Evolutionary conservation across 495 filamentous ascomycete species (phyloP).

Genomic region (Polyplosphaeria fusca): DNA sequence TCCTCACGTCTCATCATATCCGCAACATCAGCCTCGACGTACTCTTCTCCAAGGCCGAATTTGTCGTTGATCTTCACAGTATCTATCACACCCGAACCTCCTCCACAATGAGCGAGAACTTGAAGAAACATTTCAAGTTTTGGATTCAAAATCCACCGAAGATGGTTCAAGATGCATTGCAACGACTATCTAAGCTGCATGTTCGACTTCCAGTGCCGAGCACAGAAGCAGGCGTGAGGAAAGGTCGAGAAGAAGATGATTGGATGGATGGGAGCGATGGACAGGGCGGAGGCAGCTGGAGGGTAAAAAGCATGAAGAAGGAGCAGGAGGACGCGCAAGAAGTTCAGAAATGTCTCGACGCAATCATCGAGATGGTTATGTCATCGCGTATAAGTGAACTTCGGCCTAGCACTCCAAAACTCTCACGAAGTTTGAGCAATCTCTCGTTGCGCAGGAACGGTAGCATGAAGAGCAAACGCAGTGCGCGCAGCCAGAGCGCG

Average conservation of each 20-base stretch:
- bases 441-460: background rate
- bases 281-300: constrained; percentile 25
- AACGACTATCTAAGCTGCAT: constrained; percentile 18
- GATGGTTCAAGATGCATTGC: constrained; percentile 14
- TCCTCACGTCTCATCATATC: constrained; percentile 13
- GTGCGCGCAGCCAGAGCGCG: constrained; percentile 7
- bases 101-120: constrained; percentile 10
- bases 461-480: background rate
- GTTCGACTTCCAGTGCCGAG: constrained; percentile 30
- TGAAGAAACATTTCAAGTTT: constrained; percentile 23
- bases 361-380: constrained; percentile 14
- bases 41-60: constrained; percentile 12
- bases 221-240: constrained; percentile 13
- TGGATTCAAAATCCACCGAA: constrained; percentile 15
- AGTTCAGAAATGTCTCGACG: constrained; percentile 20
- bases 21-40: constrained; percentile 15
- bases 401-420: background rate
- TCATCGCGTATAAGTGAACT: background rate
- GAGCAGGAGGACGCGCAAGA: constrained; percentile 21
- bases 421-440: constrained; percentile 3
- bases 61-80: constrained; percentile 21
- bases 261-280: constrained; percentile 35
- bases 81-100: constrained; percentile 23
- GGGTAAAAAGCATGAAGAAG: constrained; percentile 24
- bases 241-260: constrained; percentile 23